Percentiles rank a stretch among this genome's conserved stretches.
Conservation (phyloP, 768 basidiomycete species). For the Tricholoma sp. region DNA sequence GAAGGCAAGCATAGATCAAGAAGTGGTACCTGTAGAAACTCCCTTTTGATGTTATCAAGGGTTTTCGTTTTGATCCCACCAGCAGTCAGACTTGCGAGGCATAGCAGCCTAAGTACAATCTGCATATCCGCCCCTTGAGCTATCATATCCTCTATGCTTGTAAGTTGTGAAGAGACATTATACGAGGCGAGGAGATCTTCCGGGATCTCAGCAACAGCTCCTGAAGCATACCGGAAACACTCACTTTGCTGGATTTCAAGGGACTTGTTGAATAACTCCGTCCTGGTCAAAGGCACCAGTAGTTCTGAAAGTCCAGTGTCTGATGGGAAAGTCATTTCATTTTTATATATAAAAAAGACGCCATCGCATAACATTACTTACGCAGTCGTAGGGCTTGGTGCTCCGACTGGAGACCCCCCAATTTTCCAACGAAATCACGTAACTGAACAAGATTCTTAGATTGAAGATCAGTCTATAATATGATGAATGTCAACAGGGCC, state of each 20-base stretch:
- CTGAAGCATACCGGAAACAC: constrained; percentile 13
- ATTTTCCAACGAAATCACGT: constrained; percentile 90
- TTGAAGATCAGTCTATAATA: constrained; percentile 66
- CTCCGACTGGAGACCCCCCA: constrained; percentile 89
- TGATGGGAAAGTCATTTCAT: constrained; percentile 21
- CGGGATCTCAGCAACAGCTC: constrained; percentile 4
- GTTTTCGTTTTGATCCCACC: constrained; percentile 86
- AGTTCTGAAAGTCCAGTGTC: constrained; percentile 95
- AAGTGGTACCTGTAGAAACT: constrained; percentile 69
- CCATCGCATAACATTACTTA: constrained; percentile 32
- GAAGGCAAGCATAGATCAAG: not conserved
- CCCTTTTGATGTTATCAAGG: constrained; percentile 86
- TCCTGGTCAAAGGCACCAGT: constrained; percentile 77
- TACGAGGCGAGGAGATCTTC: constrained; percentile 93
- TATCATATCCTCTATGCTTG: constrained; percentile 88
- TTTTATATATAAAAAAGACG: not conserved
- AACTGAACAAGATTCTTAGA: constrained; percentile 90
- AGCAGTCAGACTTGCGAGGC: constrained; percentile 77
- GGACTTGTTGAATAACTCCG: constrained; percentile 85
- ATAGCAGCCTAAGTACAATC: constrained; percentile 72
- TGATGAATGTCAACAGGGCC: not conserved
- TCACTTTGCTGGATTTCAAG: constrained; percentile 95
- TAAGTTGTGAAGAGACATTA: constrained; percentile 72
- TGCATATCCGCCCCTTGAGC: constrained; percentile 82
- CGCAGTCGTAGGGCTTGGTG: constrained; percentile 87